Percentiles rank a stretch among this genome's conserved stretches.
These are phyloP conservation scores for Kwoniella sp. DNA, from an alignment of 768 basidiomycete species.

Conservation along the genomic window DNA sequence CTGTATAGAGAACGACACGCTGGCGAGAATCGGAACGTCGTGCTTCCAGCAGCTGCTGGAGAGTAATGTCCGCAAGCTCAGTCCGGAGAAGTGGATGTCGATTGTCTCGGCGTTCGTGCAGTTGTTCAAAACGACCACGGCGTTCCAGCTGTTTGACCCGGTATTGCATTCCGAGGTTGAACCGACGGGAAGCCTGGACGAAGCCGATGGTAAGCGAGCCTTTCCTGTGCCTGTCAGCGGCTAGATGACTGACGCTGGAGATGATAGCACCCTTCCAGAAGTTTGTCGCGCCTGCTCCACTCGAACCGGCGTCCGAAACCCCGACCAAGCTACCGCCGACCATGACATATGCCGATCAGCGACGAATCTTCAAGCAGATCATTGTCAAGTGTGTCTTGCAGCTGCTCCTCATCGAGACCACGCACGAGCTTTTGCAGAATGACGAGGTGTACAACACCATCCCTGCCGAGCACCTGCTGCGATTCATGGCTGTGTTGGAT, in stretches of 20 bases:
- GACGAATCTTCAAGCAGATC: conserved; percentile 92
- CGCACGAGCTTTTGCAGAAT: conserved; percentile 89
- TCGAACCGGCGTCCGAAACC: conserved; percentile 66
- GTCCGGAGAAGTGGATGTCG: conserved; percentile 78
- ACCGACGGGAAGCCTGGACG: conserved; percentile 30
- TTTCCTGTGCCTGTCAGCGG: no score
- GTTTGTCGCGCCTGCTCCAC: conserved; percentile 59
- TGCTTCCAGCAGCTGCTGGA: conserved; percentile 95
- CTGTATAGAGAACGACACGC: conserved; percentile 84
- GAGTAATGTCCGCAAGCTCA: conserved; percentile 82
- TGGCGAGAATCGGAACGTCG: conserved; percentile 94
- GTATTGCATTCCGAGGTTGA: conserved; percentile 73
- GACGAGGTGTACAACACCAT: conserved; percentile 86
- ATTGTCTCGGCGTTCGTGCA: conserved; percentile 89
- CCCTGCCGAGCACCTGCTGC: conserved; percentile 85
- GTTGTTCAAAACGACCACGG: conserved; percentile 95
- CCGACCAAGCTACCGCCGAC: conserved; percentile 45
- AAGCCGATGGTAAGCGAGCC: conserved; percentile 32
- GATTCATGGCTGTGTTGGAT: conserved; percentile 90
- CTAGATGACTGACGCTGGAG: not conserved
- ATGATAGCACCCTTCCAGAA: conserved; percentile 36
- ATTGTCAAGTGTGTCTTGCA: conserved; percentile 99
- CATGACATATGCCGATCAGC: conserved; percentile 58
- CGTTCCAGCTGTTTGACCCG: conserved; percentile 94
- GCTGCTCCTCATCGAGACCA: conserved; percentile 90